Conservation (phyloP, 192 early-diverging fungal species). For the Backusella mclennaniae region DNA sequence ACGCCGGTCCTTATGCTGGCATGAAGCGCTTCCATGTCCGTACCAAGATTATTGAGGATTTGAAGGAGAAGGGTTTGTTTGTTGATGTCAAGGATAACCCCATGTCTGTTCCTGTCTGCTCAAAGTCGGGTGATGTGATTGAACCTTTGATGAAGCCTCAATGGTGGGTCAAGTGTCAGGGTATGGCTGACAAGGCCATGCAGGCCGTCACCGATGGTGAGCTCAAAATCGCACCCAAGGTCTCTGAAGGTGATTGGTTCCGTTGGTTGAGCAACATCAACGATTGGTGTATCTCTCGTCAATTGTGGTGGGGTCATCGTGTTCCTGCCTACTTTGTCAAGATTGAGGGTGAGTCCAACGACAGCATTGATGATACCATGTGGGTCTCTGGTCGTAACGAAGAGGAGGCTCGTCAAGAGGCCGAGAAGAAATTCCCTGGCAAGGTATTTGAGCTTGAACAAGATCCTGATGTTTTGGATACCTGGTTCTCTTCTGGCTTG, state of each 20-base stretch:
- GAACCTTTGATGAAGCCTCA: slow-evolving; percentile 99
- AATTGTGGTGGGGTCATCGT: slow-evolving; percentile 99
- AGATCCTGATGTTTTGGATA: slow-evolving; percentile 97
- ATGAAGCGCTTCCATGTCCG: slow-evolving; percentile 94
- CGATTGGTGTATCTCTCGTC: slow-evolving; percentile 99
- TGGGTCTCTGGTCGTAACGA: slow-evolving; percentile 89
- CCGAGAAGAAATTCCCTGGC: slow-evolving; percentile 76
- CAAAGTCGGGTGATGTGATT: slow-evolving; percentile 89
- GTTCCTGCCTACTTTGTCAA: slow-evolving; percentile 93
- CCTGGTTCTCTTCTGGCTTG: slow-evolving; percentile 98
- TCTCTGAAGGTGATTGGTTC: slow-evolving; percentile 94
- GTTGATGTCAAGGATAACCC: slow-evolving; percentile 85
- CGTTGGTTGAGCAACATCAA: slow-evolving; percentile 93
- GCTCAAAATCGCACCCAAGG: slow-evolving; percentile 79
- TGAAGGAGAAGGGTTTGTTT: slow-evolving; percentile 90
- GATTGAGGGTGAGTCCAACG: slow-evolving; percentile 60
- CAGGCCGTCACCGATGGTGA: slow-evolving; percentile 76
- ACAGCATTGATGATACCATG: slow-evolving; percentile 58
- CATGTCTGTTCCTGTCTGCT: slow-evolving; percentile 91
- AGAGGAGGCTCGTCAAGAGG: slow-evolving; percentile 73
- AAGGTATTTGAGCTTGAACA: slow-evolving; percentile 84
- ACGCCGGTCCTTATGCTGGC: slow-evolving; percentile 84
- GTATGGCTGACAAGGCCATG: slow-evolving; percentile 82
- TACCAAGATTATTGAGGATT: slow-evolving; percentile 78
- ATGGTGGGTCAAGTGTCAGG: slow-evolving; percentile 96